A percentile compares a stretch with the other conserved stretches of the same genome.
phyloP scores from a whole-genome alignment of 306 rosid species.

The Corylus avellana region DNA sequence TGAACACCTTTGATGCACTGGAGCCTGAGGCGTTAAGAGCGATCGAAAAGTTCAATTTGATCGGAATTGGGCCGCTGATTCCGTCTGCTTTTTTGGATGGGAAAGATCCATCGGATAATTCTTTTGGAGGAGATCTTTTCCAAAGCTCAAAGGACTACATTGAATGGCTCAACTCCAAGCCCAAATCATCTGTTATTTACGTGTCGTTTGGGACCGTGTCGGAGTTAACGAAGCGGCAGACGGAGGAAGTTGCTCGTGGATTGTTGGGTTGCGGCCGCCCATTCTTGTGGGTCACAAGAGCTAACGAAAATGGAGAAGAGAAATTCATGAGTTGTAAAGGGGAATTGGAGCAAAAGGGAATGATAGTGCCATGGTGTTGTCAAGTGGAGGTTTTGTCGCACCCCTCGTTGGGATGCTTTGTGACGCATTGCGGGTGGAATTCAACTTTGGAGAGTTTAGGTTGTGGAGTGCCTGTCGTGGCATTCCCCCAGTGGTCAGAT shows the following conservation, averaged over 20 bases:
- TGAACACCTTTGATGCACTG: slow-evolving; percentile 38
- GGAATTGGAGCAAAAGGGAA: slow-evolving; percentile 40
- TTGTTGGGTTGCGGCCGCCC: slow-evolving; percentile 43
- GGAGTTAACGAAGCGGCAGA: slow-evolving; percentile 34
- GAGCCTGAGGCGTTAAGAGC: slow-evolving; percentile 38
- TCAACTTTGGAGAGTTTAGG: slow-evolving; percentile 48
- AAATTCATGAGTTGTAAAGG: slow-evolving; percentile 13
- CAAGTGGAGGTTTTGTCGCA: slow-evolving; percentile 61
- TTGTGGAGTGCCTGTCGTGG: slow-evolving; percentile 55
- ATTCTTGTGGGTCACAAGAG: slow-evolving; percentile 61
- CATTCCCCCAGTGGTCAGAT: slow-evolving; percentile 52
- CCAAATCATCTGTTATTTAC: slow-evolving; percentile 50
- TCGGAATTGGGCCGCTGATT: slow-evolving; percentile 62
- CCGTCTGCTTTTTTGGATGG: slow-evolving; percentile 49
- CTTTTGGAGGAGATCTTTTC: slow-evolving; percentile 45
- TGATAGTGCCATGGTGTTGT: slow-evolving; percentile 55
- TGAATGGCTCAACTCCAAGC: slow-evolving; percentile 55
- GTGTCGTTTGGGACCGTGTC: slow-evolving; percentile 61
- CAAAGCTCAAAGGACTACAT: slow-evolving; percentile 18
- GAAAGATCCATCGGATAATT: slow-evolving; percentile 31
- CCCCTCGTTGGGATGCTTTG: slow-evolving; percentile 52
- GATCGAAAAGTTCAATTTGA: slow-evolving; percentile 3
- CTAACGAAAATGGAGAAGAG: background rate
- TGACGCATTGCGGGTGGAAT: slow-evolving; percentile 68
- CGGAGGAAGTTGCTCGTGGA: slow-evolving; percentile 57